Base-by-base conservation (phyloP, 2,329 filamentous ascomycete species). In the Teratosphaeria gauchensis region DNA sequence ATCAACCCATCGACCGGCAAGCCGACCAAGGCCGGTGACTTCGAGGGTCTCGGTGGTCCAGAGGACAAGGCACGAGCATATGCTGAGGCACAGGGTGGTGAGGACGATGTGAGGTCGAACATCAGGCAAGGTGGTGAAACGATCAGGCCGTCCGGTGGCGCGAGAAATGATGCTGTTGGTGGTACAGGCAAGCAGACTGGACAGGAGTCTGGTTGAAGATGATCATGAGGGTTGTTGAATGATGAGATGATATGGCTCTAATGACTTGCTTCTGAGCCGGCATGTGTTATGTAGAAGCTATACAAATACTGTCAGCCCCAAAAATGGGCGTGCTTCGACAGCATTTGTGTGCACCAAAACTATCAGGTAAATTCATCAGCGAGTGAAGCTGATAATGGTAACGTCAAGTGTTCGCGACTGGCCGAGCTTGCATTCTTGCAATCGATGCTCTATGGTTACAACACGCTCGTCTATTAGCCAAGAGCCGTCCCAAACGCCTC, bases 41-140 rank as follows among this genome's bases (percentile, higher is more conserved):
- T 78, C 57, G 77, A 80, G 60, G 78, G 78, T 30, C 63, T 66
- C 0, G 78, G 78, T 1, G 78, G 77, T 14, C 78, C 77, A 2
- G 78, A 80, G 68, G 73, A 73, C 56, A 77, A 78, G 66, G 70
- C 70, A 35, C 59, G 66, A 31, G 64, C 70, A 12, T 73, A 71
- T 58, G 72, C 69, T n/a, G 68, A 72, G 62, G 71, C 71, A 28
- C 68, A 74, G 8, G 69, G 68, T 12, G 77, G 77, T 8, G 68
- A 74, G 53, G 70, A 78, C 64, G 70, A 73, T 58, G 72, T 77
- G 12, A 62, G 71, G 58, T 69, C 64, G 19, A 77, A 77, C 64
- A 65, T 76, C 32, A 67, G 74, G 63, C 72, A 74, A 61, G 51
- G 55, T 48, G 68, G 65, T 30, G 66, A 71, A 59, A 69, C 66